Conservation (phyloP, 306 rosid genomes). For the Cucumis cinereus region DNA sequence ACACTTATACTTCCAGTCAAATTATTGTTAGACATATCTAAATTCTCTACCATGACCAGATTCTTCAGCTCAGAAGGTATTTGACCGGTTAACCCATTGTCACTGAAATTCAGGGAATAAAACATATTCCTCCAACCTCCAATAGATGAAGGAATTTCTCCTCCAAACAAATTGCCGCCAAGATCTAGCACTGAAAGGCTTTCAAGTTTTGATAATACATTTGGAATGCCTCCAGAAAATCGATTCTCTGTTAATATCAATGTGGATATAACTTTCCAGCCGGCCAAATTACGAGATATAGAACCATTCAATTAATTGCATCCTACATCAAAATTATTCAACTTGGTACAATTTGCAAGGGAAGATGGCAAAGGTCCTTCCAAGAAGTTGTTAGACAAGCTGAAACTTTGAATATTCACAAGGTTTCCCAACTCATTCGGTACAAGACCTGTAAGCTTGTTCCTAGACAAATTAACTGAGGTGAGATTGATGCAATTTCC, state of each 20-base stretch:
- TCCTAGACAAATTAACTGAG: conserved; percentile 34
- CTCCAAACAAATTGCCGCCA: conserved; percentile 66
- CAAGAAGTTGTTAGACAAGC: conserved; percentile 44
- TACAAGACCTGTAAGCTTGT: conserved; percentile 38
- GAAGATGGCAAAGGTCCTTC: conserved; percentile 57
- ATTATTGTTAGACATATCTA: conserved; percentile 66
- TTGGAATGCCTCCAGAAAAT: conserved; percentile 54
- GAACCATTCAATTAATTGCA: conserved; percentile 63
- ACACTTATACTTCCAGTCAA: conserved; percentile 47
- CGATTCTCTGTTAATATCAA: conserved; percentile 48
- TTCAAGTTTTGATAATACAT: conserved; percentile 29
- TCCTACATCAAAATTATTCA: conserved; percentile 47
- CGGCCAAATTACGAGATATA: conserved; percentile 36
- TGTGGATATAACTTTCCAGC: conserved; percentile 36
- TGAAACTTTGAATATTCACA: conserved; percentile 30
- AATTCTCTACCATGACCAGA: conserved; percentile 16
- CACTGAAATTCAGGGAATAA: conserved; percentile 58
- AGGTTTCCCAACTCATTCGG: conserved; percentile 61
- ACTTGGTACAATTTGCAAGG: conserved; percentile 39
- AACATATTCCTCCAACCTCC: conserved; percentile 42
- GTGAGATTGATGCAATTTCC: conserved; percentile 43
- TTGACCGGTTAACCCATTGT: conserved; percentile 47
- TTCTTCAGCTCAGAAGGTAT: conserved; percentile 44
- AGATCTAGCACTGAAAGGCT: conserved; percentile 46
- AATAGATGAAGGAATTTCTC: conserved; percentile 47